Evolutionary conservation across 176 grass and related monocot genomes (phyloP), one percentile per base, ranked within the genome.

Genomic region (Musa itinerans): DNA sequence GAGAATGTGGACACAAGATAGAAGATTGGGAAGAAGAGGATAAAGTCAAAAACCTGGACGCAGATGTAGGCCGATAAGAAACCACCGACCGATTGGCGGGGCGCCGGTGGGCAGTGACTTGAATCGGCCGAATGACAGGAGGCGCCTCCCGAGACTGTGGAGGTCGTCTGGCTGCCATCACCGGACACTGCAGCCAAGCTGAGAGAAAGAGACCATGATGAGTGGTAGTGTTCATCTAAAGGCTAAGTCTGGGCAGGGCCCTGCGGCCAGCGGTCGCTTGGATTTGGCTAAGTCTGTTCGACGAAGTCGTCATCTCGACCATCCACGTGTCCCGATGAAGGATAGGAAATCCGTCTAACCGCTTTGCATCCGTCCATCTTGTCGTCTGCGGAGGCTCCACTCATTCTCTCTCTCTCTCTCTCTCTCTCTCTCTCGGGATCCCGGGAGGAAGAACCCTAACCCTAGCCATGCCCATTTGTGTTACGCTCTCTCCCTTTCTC

Each of bases 21-120:
- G 19, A 26, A 26, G 22, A 27, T 2, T 11, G 26, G 63, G 26
- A 26, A 50, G 13, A 50, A 11, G 68, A 19, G 14, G 66, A 69
- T 69, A 69, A 70, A 14, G 34, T n/a, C 63, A 10, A 70, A 19
- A 21, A 70, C 68, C 68, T 70, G 48, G 68, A 52, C 50, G 17
- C 7, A 19, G 29, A 70, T 52, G 68, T 21, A 17, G 48, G 43
- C 10, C 43, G 48, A n/a, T 51, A 51, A 51, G 48, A 51, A 48
- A 70, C 14, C 34, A 20, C 2, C 9, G 16, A 48, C 8, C 17
- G 9, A 2, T 70, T 50, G 11, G 17, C 11, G 68, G 17, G 9
- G 17, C 10, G 19, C 48, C 68, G 7, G 25, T 19, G 19, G 9
- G 19, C 14, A 25, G 43, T 3, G 16, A 49, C 52, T 70, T 22